Conservation (phyloP, 306 rosid species). For the Cyclanthera cordifolia region DNA sequence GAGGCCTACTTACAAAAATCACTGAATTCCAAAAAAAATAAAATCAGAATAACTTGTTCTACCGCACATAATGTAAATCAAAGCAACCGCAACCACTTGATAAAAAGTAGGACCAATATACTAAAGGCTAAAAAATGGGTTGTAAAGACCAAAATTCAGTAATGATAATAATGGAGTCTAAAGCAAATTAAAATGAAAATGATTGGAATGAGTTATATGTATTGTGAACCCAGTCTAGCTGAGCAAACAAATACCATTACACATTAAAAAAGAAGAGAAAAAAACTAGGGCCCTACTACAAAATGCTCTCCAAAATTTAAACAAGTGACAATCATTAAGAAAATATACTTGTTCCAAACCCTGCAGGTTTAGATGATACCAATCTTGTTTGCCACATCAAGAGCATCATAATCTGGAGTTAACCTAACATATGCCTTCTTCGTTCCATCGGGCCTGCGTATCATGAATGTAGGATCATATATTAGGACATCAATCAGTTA, state of each 20-base stretch:
- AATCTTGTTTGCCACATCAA: constrained; percentile 11
- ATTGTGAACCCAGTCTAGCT: constrained; percentile 9
- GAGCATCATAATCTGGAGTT: constrained; percentile 9
- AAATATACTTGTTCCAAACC: not conserved
- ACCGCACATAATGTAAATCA: not conserved
- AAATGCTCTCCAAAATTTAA: constrained; percentile 9
- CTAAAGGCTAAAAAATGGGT: no score
- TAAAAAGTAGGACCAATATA: no score
- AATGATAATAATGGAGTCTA: not conserved
- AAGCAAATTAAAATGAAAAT: not conserved
- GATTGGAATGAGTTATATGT: not conserved
- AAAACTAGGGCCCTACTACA: not conserved
- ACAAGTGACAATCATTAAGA: not conserved
- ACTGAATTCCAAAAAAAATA: no score
- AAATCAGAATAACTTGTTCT: not conserved
- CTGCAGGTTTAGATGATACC: constrained; percentile 2
- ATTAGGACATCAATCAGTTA: not conserved
- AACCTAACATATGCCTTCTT: constrained; percentile 11
- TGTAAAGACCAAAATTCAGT: not conserved
- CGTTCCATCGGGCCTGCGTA: not conserved
- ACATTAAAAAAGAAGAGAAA: not conserved
- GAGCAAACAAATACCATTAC: constrained; percentile 5
- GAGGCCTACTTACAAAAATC: no score
- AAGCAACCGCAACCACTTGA: no score
- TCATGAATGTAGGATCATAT: not conserved